Base-by-base conservation (phyloP, 768 basidiomycete genomes). In the Tephrocybe sp. region DNA sequence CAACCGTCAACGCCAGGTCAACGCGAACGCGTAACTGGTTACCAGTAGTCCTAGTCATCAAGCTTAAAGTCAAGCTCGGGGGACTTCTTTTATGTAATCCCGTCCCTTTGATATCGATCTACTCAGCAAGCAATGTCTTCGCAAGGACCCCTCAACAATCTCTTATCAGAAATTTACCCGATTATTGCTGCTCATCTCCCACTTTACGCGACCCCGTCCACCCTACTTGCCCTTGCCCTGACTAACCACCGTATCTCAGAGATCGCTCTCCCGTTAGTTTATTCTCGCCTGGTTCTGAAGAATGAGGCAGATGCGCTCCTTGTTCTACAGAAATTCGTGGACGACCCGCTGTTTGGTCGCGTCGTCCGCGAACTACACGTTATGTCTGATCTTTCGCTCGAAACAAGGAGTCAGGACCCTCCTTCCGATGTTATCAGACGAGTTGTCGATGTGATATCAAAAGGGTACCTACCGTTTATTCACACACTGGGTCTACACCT, bases 141-240 rank as follows among this genome's bases (percentile, higher is more conserved):
- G n/a, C 12, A 44, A 44, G 43, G 26, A 28, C 26, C 25, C 26
- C 27, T 44, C n/a, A 31, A n/a, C 9, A n/a, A 30, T 21, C 53
- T 60, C 11, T 39, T 35, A 5, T 37, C 46, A 19, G 59, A 60
- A 27, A 35, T 58, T n/a, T 58, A 31, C 31, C 51, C 54, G 2
- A 18, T 56, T 16, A 51, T 60, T 12, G 51, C 53, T 5, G 2
- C 25, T 37, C 41, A 49, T 41, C 34, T 62, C n/a, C 60, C 60
- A 11, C 49, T 62, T 2, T 44, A 47, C 35, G 27, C 41, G 1
- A 34, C 54, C 2, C 54, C 60, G 1, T 32, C 38, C 5, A 54
- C 54, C 37, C 42, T 51, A 2, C 49, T 51, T 31, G 41, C 49
- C 7, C 40, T 51, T n/a, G 49, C 49, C 15, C 31, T 59, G n/a